Conservation (phyloP, 2,329 filamentous ascomycete species). For the Mariannaea elegans region DNA sequence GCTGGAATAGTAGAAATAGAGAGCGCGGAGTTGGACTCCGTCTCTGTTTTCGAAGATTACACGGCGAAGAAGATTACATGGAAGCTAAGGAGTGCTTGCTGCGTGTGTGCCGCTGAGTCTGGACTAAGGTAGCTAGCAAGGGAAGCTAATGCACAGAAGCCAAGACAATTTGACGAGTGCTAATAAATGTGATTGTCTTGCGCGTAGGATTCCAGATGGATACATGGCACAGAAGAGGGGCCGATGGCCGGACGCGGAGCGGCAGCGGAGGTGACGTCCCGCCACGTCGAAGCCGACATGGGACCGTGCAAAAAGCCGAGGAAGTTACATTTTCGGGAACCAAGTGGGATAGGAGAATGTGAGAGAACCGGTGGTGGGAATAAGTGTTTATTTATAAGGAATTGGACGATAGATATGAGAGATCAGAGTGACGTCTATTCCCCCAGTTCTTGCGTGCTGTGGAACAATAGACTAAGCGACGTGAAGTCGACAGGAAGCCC, state of each 20-base stretch:
- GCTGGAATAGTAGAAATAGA: conserved; percentile 11
- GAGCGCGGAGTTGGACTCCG: conserved; percentile 38
- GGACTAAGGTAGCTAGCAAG: not conserved
- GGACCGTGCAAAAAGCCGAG: not conserved
- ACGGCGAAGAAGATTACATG: not conserved
- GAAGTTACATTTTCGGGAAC: not conserved
- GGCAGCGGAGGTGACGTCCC: conserved; percentile 13
- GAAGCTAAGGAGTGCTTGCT: not conserved
- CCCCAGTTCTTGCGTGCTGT: conserved; percentile 23
- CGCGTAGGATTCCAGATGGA: not conserved
- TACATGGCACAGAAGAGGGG: conserved; percentile 10
- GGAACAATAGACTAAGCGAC: not conserved
- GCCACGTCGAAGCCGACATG: not conserved
- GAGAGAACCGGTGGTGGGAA: not conserved
- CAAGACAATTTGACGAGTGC: not conserved
- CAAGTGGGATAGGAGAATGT: conserved; percentile 13
- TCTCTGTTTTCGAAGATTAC: conserved; percentile 5
- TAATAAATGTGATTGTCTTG: not conserved
- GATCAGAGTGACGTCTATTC: conserved; percentile 8
- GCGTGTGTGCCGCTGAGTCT: not conserved
- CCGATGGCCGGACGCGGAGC: conserved; percentile 8
- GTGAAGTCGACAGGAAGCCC: conserved; percentile 7
- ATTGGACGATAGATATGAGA: not conserved
- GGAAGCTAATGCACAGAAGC: conserved; percentile 7
- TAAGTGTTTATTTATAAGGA: not conserved